Base-by-base conservation (phyloP, 129 eudicot genomes). In the Centaurea solstitialis region DNA sequence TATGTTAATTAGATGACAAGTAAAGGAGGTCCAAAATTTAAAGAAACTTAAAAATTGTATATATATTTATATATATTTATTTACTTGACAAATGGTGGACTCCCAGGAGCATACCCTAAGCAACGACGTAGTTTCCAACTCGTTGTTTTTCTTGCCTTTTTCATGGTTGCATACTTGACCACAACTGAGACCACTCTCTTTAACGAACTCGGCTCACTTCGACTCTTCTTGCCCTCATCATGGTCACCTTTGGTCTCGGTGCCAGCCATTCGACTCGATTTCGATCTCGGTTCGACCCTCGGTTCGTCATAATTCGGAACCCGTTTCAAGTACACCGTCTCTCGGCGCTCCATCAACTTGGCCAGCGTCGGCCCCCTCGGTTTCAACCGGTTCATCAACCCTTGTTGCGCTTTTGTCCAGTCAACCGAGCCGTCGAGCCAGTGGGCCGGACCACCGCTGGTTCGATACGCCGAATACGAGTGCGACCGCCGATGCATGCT, bases 401-500 rank as follows among this genome's bases (percentile, higher is more conserved):
- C 72, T 59, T 61, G 79, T 20, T 72, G 77, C 66, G 76, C 79
- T 30, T 76, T 70, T 23, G 61, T 73, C 0, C 15, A 73, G 59
- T 41, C 77, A 22, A 13, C 38, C 1, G 68, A 53, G 7, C 79
- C 88, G 2, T 77, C 79, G 4, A 79, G 78, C 83, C 82, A 70
- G 35, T 82, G 82, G 7, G 74, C 74, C 13, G 68, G n/a, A n/a
- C n/a, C 76, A 33, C 47, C 68, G 6, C 81, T 68, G 1, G 86
- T 64, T 74, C 89, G 70, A n/a, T 73, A 85, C 3, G 89, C 91
- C 1, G 93, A 88, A 28, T 76, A 87, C 0, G 98, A 94, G 3
- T 86, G 88, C 1, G 90, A 50, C 28, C 98, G 91, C 73, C 92
- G 79, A 43, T 88, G 97, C 1, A 84, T 77, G 78, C 88, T 85